Evolutionary conservation across 495 filamentous ascomycete genomes (phyloP).

Genomic region (Tetracladium setigerum): DNA sequence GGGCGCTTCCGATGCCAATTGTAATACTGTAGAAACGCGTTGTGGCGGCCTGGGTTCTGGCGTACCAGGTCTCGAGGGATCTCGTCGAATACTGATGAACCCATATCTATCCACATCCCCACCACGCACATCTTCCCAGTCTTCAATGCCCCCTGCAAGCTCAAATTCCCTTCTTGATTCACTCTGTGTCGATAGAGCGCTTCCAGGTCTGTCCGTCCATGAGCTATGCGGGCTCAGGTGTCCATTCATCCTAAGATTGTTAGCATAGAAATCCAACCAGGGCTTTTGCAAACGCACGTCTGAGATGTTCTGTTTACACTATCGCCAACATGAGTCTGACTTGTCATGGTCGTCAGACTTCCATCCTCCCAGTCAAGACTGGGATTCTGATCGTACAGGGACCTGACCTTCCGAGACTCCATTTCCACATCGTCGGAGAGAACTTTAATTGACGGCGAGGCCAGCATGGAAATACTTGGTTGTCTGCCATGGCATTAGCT

Average conservation of each 20-base stretch:
- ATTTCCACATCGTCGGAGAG: conserved; percentile 76
- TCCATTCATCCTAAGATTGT: conserved; percentile 7
- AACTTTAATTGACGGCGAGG: conserved; percentile 25
- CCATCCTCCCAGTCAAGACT: conserved; percentile 51
- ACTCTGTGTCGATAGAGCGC: conserved; percentile 14
- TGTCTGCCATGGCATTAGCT: conserved; percentile 25
- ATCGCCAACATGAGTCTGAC: not conserved
- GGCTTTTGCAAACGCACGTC: conserved; percentile 2
- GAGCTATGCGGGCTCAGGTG: conserved; percentile 4
- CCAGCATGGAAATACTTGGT: conserved; percentile 26
- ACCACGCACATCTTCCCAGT: conserved; percentile 90
- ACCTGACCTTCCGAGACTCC: conserved; percentile 80
- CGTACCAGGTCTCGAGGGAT: conserved; percentile 13
- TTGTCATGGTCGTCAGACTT: conserved; percentile 21
- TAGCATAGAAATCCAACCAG: not conserved
- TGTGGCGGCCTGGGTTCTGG: conserved; percentile 48
- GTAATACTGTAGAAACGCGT: conserved; percentile 54
- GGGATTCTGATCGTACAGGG: conserved; percentile 81
- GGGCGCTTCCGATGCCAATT: conserved; percentile 56
- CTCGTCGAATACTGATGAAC: conserved; percentile 58
- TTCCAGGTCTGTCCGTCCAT: conserved; percentile 5
- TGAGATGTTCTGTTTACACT: not conserved
- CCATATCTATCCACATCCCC: conserved; percentile 88
- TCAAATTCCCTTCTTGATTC: conserved; percentile 26
- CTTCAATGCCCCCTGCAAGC: conserved; percentile 81